These are phyloP conservation scores for Sonneratia alba DNA, from an alignment of 345 rosid species.

Conservation along the genomic window DNA sequence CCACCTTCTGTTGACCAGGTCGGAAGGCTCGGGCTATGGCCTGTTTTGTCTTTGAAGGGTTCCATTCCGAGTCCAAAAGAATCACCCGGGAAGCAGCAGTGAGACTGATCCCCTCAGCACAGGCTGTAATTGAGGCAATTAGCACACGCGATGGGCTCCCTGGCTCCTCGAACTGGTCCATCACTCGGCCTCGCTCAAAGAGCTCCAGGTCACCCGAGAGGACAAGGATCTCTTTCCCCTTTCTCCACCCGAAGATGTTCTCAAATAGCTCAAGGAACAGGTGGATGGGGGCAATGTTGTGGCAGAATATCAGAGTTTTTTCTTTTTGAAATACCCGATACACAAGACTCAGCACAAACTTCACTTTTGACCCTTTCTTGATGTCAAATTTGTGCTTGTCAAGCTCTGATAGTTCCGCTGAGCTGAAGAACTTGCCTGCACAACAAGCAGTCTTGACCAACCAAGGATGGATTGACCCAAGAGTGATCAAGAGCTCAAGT, in stretches of 20 bases:
- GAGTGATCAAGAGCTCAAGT: conserved; percentile 72
- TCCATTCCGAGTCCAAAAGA: conserved; percentile 76
- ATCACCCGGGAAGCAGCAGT: conserved; percentile 96
- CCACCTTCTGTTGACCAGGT: conserved; percentile 86
- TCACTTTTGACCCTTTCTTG: conserved; percentile 75
- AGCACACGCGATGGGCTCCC: conserved; percentile 50
- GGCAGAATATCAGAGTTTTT: conserved; percentile 80
- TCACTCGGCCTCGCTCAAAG: conserved; percentile 75
- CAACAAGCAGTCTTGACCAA: conserved; percentile 61
- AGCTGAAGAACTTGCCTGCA: conserved; percentile 44
- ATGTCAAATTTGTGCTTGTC: conserved; percentile 49
- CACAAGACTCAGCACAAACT: conserved; percentile 83
- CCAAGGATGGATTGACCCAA: conserved; percentile 87
- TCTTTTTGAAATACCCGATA: conserved; percentile 59
- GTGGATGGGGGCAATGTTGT: conserved; percentile 80
- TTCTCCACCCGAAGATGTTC: conserved; percentile 56
- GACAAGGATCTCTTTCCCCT: conserved; percentile 64
- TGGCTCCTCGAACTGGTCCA: conserved; percentile 76
- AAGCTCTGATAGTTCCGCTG: conserved; percentile 36
- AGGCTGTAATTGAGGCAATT: conserved; percentile 84
- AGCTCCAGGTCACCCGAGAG: conserved; percentile 84
- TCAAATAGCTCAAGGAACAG: conserved; percentile 62
- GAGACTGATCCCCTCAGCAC: conserved; percentile 91
- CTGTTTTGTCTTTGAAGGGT: conserved; percentile 93
- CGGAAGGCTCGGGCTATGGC: conserved; percentile 89